Evolutionary conservation across 164 flowering plant genomes (phyloP).

Genomic region (Dillenia suffruticosa): DNA sequence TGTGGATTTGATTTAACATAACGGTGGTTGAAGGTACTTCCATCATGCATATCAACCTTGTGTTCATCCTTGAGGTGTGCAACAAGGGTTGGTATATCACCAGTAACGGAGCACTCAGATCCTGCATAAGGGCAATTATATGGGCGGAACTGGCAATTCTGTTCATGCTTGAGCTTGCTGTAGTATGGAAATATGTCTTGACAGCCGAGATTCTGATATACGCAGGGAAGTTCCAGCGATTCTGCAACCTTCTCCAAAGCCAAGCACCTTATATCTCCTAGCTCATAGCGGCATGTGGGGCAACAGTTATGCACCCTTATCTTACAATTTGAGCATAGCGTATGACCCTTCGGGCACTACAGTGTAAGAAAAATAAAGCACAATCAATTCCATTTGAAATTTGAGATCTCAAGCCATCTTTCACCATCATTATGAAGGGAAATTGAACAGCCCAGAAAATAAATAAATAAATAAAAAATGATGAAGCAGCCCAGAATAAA

Average conservation of each 20-base stretch:
- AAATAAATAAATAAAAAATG: neutral
- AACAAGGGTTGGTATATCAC: slow-evolving; percentile 43
- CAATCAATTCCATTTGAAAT: no score
- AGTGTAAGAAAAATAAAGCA: neutral
- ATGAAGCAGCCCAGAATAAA: no score
- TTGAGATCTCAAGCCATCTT: no score
- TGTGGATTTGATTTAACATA: slow-evolving; percentile 54
- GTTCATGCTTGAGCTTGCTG: slow-evolving; percentile 49
- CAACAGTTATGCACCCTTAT: slow-evolving; percentile 43
- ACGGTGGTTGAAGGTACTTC: slow-evolving; percentile 55
- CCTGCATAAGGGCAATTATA: slow-evolving; percentile 60
- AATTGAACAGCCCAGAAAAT: no score
- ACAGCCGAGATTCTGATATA: slow-evolving; percentile 38
- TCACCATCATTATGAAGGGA: no score
- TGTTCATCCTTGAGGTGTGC: slow-evolving; percentile 51
- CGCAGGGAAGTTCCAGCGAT: slow-evolving; percentile 48
- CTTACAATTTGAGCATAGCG: slow-evolving; percentile 47
- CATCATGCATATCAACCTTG: slow-evolving; percentile 56
- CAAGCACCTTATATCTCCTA: slow-evolving; percentile 55
- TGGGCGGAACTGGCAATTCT: slow-evolving; percentile 43
- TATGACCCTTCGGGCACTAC: slow-evolving; percentile 62
- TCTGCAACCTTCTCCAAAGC: slow-evolving; percentile 60
- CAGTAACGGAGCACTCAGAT: slow-evolving; percentile 45
- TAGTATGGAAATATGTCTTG: slow-evolving; percentile 48
- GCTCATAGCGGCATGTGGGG: slow-evolving; percentile 48